A percentile compares a stretch with the other conserved stretches of the same genome.
phyloP scores from a whole-genome alignment of 1,139 yeast genomes.

The Entelexis paramagnoliae region DNA sequence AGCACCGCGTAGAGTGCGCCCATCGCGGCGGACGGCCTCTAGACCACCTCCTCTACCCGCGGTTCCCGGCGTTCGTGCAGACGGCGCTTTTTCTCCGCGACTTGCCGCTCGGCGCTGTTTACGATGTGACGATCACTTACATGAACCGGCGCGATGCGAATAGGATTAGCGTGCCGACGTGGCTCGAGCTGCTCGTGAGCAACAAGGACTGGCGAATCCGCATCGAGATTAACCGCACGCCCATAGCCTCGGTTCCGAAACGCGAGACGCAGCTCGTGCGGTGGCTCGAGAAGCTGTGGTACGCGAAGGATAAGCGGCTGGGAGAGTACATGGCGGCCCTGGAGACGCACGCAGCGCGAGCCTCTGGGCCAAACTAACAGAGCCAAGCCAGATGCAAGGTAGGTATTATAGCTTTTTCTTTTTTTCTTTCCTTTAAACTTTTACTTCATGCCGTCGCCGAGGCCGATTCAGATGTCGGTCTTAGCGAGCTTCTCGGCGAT shows the following conservation, averaged over 20 bases:
- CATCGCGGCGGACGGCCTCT: constrained; percentile 37
- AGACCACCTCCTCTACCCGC: constrained; percentile 41
- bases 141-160: constrained; percentile 1
- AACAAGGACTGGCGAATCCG: constrained; percentile 36
- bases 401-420: background rate
- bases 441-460: background rate
- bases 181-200: constrained; percentile 24
- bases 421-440: background rate
- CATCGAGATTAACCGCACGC: constrained; percentile 42
- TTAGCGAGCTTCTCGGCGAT: constrained; percentile 51
- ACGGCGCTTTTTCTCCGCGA: constrained; percentile 27
- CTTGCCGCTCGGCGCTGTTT: constrained; percentile 29
- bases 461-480: constrained; percentile 32
- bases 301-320: constrained; percentile 45
- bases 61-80: constrained; percentile 31
- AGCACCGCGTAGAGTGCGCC: constrained; percentile 28
- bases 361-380: background rate
- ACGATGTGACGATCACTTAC: constrained; percentile 47
- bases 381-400: background rate
- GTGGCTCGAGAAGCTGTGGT: constrained; percentile 66
- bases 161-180: constrained; percentile 18
- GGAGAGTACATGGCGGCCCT: background rate
- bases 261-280: constrained; percentile 49
- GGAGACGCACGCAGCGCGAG: background rate
- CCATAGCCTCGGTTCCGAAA: constrained; percentile 42